phyloP scores from a whole-genome alignment of 768 basidiomycete species.

The Steccherinum ochraceum region DNA sequence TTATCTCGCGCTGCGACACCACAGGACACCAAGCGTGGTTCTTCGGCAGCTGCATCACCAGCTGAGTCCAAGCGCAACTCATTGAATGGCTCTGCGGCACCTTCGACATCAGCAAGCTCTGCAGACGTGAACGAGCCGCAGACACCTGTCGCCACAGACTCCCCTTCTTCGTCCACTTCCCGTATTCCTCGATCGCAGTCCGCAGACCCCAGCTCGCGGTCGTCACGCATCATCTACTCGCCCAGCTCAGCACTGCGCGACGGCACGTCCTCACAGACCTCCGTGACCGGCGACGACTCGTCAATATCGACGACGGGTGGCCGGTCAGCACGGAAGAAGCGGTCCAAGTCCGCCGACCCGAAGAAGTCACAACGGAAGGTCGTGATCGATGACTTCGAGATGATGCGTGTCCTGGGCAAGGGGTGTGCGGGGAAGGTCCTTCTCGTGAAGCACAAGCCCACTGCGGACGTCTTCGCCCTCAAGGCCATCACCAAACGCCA shows the following conservation, averaged over 20 bases:
- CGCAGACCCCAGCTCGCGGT: conserved; percentile 62
- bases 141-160: conserved; percentile 18
- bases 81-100: not conserved
- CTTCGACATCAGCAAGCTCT: not conserved
- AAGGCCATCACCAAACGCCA: conserved; percentile 98
- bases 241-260: conserved; percentile 18
- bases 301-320: conserved; percentile 54
- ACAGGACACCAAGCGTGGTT: not conserved
- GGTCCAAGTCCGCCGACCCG: conserved; percentile 42
- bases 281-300: conserved; percentile 61
- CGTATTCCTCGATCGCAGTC: conserved; percentile 76
- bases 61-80: not conserved
- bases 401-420: conserved; percentile 94
- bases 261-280: conserved; percentile 39
- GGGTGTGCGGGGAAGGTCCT: conserved; percentile 97
- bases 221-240: conserved; percentile 51
- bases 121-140: conserved; percentile 7
- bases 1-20: not conserved
- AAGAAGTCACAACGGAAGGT: conserved; percentile 63
- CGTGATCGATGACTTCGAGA: conserved; percentile 88
- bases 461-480: conserved; percentile 76
- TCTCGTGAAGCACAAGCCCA: conserved; percentile 76
- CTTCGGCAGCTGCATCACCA: not conserved
- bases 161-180: conserved; percentile 25
- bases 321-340: conserved; percentile 45